Conservation (phyloP, 2,329 filamentous ascomycete species). For the Xylariaceae sp. region DNA sequence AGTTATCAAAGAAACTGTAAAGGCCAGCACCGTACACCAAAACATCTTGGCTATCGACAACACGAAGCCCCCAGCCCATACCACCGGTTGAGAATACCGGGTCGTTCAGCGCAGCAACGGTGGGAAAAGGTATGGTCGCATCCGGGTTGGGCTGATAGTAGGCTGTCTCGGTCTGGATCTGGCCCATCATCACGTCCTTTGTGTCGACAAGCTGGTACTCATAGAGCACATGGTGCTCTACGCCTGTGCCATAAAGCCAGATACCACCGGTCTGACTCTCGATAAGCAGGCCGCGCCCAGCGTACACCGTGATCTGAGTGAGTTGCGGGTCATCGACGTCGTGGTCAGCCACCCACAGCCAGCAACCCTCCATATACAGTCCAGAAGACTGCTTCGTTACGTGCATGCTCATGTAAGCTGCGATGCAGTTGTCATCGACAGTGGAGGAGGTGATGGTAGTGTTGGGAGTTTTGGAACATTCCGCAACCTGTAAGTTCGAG, state of each 20-base stretch:
- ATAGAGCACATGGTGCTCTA: constrained; percentile 64
- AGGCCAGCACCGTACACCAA: constrained; percentile 56
- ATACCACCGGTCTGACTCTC: constrained; percentile 40
- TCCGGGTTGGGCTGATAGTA: constrained; percentile 66
- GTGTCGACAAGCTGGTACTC: constrained; percentile 63
- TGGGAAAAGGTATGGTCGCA: constrained; percentile 53
- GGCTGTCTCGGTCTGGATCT: constrained; percentile 66
- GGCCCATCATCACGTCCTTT: constrained; percentile 57
- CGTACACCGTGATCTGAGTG: constrained; percentile 44
- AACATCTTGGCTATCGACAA: constrained; percentile 52
- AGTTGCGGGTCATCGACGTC: constrained; percentile 43
- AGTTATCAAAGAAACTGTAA: constrained; percentile 14
- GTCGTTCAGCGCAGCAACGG: constrained; percentile 33
- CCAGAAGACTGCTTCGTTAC: constrained; percentile 34
- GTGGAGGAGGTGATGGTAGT: constrained; percentile 16
- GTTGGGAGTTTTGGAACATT: constrained; percentile 48
- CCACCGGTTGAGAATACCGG: constrained; percentile 37
- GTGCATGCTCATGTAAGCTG: constrained; percentile 40
- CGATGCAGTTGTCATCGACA: constrained; percentile 31
- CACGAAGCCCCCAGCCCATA: constrained; percentile 62
- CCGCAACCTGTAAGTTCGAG: constrained; percentile 61
- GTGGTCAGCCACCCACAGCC: constrained; percentile 41
- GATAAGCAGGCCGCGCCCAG: constrained; percentile 44
- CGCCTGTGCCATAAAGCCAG: constrained; percentile 62
- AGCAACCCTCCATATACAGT: constrained; percentile 40